These are phyloP conservation scores for Saturnispora dispora DNA, from an alignment of 805 yeast genomes.

Conservation along the genomic window DNA sequence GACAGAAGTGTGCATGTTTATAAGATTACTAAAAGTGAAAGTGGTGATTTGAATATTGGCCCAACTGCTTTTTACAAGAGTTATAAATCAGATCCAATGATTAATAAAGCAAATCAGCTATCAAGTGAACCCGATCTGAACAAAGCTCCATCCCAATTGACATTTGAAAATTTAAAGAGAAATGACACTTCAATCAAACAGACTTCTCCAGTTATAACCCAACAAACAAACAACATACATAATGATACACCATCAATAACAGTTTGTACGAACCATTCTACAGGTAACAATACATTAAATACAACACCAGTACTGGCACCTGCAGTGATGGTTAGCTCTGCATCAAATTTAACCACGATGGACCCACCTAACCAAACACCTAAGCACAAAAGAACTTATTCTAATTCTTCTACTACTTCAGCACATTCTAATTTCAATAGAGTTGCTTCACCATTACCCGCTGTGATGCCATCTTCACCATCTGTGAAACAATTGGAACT, in stretches of 20 bases:
- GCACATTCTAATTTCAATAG: constrained; percentile 20
- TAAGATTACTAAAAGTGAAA: constrained; percentile 25
- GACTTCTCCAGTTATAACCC: not conserved
- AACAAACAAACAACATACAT: not conserved
- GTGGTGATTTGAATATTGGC: constrained; percentile 26
- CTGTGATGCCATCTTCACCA: constrained; percentile 34
- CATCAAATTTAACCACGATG: constrained; percentile 15
- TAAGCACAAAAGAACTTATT: constrained; percentile 33
- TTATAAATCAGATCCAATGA: constrained; percentile 39
- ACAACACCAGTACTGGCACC: constrained; percentile 1
- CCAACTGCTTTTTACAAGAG: constrained; percentile 41
- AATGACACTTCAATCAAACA: not conserved
- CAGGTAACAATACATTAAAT: not conserved
- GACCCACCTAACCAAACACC: constrained; percentile 27
- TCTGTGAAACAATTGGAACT: constrained; percentile 8
- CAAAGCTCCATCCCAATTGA: constrained; percentile 10
- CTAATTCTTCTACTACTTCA: constrained; percentile 31
- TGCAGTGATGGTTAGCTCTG: not conserved
- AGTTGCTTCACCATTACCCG: constrained; percentile 30
- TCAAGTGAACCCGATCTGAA: not conserved
- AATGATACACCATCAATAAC: not conserved
- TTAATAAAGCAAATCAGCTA: constrained; percentile 31
- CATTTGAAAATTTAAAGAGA: constrained; percentile 8
- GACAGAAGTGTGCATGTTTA: constrained; percentile 79
- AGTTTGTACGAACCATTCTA: not conserved